Conservation (phyloP, 129 eudicot species). For the Centaurea solstitialis region DNA sequence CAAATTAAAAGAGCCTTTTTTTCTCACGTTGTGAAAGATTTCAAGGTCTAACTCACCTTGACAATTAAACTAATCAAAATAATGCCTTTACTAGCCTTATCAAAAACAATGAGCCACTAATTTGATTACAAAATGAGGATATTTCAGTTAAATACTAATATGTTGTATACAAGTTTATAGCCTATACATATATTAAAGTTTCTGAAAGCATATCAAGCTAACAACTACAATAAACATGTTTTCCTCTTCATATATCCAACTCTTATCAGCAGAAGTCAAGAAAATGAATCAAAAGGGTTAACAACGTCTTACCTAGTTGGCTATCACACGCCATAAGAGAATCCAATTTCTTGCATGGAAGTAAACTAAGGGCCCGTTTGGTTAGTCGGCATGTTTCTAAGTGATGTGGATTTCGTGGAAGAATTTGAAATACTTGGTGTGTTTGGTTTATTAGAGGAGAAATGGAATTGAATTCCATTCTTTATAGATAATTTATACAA, state of each 20-base stretch:
- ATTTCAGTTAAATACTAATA: neutral
- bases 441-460: too few relatives aligned
- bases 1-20: neutral
- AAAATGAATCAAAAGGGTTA: neutral
- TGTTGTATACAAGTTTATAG: neutral
- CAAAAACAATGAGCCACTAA: neutral
- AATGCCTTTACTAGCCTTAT: neutral
- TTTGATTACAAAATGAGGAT: neutral
- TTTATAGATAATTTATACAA: too few relatives aligned
- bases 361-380: neutral
- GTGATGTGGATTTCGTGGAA: too few relatives aligned
- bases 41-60: neutral
- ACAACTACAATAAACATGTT: neutral
- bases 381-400: too few relatives aligned
- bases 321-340: neutral
- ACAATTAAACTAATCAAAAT: neutral
- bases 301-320: neutral
- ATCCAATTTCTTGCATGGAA: neutral
- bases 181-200: neutral
- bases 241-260: neutral
- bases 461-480: too few relatives aligned
- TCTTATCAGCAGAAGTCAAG: neutral
- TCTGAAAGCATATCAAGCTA: neutral
- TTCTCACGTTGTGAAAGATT: neutral
- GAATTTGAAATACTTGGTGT: too few relatives aligned